Base-by-base conservation (phyloP, 352 stramenopile species). In the Globisporangium echinulatum region DNA sequence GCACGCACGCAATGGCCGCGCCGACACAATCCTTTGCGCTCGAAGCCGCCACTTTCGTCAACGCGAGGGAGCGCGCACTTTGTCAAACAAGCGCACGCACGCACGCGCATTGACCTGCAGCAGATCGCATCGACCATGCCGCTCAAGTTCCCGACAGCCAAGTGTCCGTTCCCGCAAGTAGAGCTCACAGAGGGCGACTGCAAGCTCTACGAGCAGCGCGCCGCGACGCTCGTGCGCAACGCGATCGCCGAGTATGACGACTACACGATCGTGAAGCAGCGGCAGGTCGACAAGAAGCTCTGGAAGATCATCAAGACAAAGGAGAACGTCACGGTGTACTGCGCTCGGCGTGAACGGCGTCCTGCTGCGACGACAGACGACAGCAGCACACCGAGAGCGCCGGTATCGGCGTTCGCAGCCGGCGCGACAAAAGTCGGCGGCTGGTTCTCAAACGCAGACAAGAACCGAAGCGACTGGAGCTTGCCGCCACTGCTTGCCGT, bases 401-500 rank as follows among this genome's bases (percentile, higher is more conserved):
- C 43, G 6, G 19, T 19, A 9, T 43, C 57, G 40, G 53, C 59
- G 25, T 63, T 77, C 54, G 37, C 60, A 17, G 13, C 49, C 13
- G 44, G 62, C 42, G 48, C 59, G 40, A 49, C 58, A 2, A 65
- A 56, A 38, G 59, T 64, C 53, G 25, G 58, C 49, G 53, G 46
- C 17, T 53, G 53, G 47, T 54, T 60, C 36, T 44, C 39, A 9
- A 54, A 62, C n/a, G 4, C 61, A 38, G 58, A 69, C 58, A 63
- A 61, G 33, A 52, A 54, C 9, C 49, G 37, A 11, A 56, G n/a
- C 40, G 58, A 58, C 63, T 73, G 54, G 54, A 72, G 66, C 19
- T 56, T 79, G 52, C 72, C 58, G 1, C 62, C 70, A 15, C 56
- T 85, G 33, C 67, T 81, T 40, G 71, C 74, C 56, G 69, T 72